phyloP scores from a whole-genome alignment of 139 green algal species.

The Volvox africanus region DNA sequence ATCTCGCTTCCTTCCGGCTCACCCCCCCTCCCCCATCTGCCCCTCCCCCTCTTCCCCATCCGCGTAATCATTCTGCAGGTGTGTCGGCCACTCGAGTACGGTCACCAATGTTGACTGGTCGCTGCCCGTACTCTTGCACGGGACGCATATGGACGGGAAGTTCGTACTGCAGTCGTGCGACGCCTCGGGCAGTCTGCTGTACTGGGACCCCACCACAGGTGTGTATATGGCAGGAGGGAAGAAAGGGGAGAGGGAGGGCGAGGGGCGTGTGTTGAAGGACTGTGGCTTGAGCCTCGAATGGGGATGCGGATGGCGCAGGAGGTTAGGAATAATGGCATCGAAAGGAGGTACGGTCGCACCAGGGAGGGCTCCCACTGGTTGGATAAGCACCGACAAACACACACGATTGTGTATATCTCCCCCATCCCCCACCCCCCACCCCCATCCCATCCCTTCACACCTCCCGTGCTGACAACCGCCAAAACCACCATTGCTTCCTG shows the following conservation, averaged over 20 bases:
- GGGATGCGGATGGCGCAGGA: too few species aligned
- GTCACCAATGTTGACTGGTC: conserved; percentile 71
- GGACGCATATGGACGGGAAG: conserved; percentile 30
- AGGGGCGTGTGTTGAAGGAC: background rate
- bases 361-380: too few species aligned
- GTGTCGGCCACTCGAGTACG: conserved; percentile 52
- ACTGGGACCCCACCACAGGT: conserved; percentile 65
- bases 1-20: background rate
- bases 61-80: background rate
- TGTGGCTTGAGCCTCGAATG: too few species aligned
- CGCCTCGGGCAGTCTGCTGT: conserved; percentile 58
- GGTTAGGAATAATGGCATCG: too few species aligned
- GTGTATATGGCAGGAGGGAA: background rate
- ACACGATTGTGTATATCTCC: too few species aligned
- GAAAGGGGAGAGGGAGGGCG: background rate
- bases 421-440: too few species aligned
- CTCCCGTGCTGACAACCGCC: background rate
- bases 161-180: conserved; percentile 58
- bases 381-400: too few species aligned
- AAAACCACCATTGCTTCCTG: background rate
- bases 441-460: too few species aligned
- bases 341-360: too few species aligned
- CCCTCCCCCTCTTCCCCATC: too few species aligned
- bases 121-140: conserved; percentile 58
- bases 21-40: background rate